Evolutionary conservation across 768 basidiomycete genomes (phyloP).

Genomic region (Lentinus brumalis): DNA sequence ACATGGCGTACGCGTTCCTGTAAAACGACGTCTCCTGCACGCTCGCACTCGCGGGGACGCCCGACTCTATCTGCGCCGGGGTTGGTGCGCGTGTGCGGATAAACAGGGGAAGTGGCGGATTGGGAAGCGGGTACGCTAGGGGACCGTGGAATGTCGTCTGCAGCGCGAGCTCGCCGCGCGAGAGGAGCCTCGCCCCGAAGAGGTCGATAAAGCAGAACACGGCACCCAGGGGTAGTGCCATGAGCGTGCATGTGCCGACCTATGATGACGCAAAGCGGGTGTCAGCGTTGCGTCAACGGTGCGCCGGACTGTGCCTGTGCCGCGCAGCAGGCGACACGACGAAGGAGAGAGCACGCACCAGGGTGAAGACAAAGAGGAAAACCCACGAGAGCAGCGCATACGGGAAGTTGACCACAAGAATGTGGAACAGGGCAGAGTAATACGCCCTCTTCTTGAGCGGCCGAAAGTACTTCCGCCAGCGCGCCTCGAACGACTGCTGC

Average conservation of each 20-base stretch:
- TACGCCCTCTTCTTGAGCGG: slow-evolving; percentile 61
- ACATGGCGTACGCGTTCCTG: slow-evolving; percentile 82
- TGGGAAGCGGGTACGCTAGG: slow-evolving; percentile 60
- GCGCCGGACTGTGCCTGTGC: neutral
- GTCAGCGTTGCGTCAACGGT: slow-evolving; percentile 2
- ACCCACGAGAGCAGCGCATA: slow-evolving; percentile 79
- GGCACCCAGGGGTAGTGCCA: slow-evolving; percentile 77
- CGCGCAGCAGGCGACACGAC: neutral
- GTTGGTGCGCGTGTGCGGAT: slow-evolving; percentile 58
- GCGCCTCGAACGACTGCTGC: slow-evolving; percentile 20
- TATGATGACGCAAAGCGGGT: slow-evolving; percentile 31
- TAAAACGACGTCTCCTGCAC: slow-evolving; percentile 73
- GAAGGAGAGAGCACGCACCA: slow-evolving; percentile 49
- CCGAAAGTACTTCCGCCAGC: slow-evolving; percentile 63
- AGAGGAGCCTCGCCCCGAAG: slow-evolving; percentile 69
- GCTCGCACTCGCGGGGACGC: slow-evolving; percentile 26
- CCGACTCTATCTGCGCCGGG: slow-evolving; percentile 51
- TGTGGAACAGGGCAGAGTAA: slow-evolving; percentile 66
- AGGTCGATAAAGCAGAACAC: slow-evolving; percentile 78
- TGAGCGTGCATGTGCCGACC: slow-evolving; percentile 79
- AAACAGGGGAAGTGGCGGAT: slow-evolving; percentile 76
- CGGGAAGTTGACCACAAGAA: slow-evolving; percentile 76
- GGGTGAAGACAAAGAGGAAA: slow-evolving; percentile 77
- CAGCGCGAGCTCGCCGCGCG: slow-evolving; percentile 72
- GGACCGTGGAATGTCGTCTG: slow-evolving; percentile 74